Conservation (phyloP, 768 basidiomycete genomes). For the Leccinum arenicola region DNA sequence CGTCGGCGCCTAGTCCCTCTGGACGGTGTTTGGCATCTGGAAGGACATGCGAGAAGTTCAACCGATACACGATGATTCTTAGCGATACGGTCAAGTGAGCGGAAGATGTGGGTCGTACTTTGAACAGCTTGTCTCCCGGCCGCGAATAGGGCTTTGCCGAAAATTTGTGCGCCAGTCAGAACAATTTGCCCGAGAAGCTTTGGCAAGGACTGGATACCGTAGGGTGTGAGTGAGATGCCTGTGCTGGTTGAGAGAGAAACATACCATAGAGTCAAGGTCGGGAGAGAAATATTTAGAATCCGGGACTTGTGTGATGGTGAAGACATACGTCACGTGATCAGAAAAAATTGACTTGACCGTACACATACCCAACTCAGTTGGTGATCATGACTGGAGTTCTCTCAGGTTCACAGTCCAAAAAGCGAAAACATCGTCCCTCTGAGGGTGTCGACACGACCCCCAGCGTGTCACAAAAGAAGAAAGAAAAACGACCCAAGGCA, state of each 20-base stretch:
- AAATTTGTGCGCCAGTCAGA: constrained; percentile 70
- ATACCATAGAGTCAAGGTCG: constrained; percentile 22
- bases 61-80: background rate
- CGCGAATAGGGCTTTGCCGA: constrained; percentile 89
- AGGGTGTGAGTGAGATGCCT: constrained; percentile 1
- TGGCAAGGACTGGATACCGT: constrained; percentile 62
- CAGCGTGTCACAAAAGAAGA: constrained; percentile 35
- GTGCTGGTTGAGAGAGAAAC: background rate
- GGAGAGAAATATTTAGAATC: background rate
- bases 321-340: constrained; percentile 19
- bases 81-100: background rate
- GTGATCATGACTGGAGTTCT: constrained; percentile 9
- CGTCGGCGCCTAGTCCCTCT: constrained; percentile 65
- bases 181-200: constrained; percentile 77
- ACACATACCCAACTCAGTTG: background rate
- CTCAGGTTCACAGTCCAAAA: constrained; percentile 35
- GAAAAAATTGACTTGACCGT: constrained; percentile 6
- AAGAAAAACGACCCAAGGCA: constrained; percentile 30
- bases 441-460: constrained; percentile 16
- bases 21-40: constrained; percentile 84
- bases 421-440: constrained; percentile 46
- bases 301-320: background rate
- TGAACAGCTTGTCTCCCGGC: constrained; percentile 90
- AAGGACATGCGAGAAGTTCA: background rate
- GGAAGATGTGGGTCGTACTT: constrained; percentile 55